Evolutionary conservation across 495 filamentous ascomycete genomes (phyloP), one percentile per base, ranked within the genome.

Genomic region (Trichodelitschia bisporula): DNA sequence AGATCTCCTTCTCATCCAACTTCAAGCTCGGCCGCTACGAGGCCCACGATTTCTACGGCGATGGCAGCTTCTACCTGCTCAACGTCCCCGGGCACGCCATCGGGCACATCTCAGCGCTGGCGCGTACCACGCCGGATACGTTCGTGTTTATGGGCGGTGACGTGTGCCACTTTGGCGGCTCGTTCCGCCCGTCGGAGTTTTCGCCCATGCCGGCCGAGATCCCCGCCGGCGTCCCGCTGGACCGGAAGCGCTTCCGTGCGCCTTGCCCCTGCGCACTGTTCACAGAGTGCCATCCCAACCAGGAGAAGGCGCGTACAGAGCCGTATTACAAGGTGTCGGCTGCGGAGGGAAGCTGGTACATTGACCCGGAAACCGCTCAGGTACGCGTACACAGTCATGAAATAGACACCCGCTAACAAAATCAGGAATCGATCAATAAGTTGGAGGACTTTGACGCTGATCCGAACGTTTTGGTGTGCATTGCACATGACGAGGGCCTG

Each of bases 61-160:
- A 71, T 38, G 66, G 66, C 5, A 58, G 54, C 15, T 59, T 70
- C 34, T 67, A 65, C 43, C 50, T 71, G 21, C 50, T 72, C 27
- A 51, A 66, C 38, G 36, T 56, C 0, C 63, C 65, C 2, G 66
- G 66, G 9, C 66, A 70, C 34, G 50, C 55, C 8, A 44, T 57
- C 18, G 66, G 69, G 0, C 66, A 74, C 37, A 50, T 69, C 3
- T 57, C 56, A 34, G 66, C 37, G 0, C 46, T 74, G 3, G 67
- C 61, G 6, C 46, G 65, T 1, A 61, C 58, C 6, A 63, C 58
- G 34, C 28, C 29, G 1, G 54, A 58, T 13, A 59, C 56, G 4
- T 70, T 65, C 40, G 48, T 70, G 35, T 45, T 68, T 8, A 48
- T 69, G 47, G 60, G 56, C 9, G 67, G 59, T 6, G 66, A 71